Evolutionary conservation across 805 yeast genomes (phyloP).

Genomic region (Candida ovalis): DNA sequence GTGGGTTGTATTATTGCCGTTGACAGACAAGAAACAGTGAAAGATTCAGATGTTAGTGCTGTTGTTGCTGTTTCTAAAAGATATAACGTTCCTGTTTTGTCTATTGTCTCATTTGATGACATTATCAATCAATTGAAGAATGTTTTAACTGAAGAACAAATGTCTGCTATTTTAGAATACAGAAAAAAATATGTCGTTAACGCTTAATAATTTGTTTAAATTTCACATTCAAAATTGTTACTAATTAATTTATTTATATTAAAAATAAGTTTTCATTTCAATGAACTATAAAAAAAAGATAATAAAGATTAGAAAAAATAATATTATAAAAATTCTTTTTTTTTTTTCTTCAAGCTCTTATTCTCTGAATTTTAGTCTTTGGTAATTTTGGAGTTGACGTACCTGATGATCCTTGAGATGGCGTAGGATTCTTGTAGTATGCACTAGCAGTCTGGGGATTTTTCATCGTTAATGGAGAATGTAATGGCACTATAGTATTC

Average conservation of each 20-base stretch:
- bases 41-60: slow-evolving; percentile 65
- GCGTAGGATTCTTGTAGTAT: slow-evolving; percentile 52
- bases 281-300: too few relatives aligned
- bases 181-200: slow-evolving; percentile 39
- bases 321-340: background rate
- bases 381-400: slow-evolving; percentile 37
- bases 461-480: slow-evolving; percentile 73
- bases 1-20: slow-evolving; percentile 87
- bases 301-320: background rate
- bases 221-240: slow-evolving; percentile 1
- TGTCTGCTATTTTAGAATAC: slow-evolving; percentile 56
- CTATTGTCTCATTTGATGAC: slow-evolving; percentile 74
- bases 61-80: slow-evolving; percentile 72
- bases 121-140: slow-evolving; percentile 58
- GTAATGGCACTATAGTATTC: slow-evolving; percentile 86
- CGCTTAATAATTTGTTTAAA: slow-evolving; percentile 34
- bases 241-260: too few relatives aligned
- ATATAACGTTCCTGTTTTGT: slow-evolving; percentile 77
- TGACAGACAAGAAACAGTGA: slow-evolving; percentile 91
- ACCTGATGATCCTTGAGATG: slow-evolving; percentile 18
- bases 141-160: slow-evolving; percentile 55
- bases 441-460: slow-evolving; percentile 77
- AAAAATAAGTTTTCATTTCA: too few relatives aligned
- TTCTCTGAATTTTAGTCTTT: slow-evolving; percentile 58
- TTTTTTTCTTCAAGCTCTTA: slow-evolving; percentile 35